Percentiles rank a stretch among this genome's conserved stretches.
phyloP scores from a whole-genome alignment of 73 alveolate species.

The Uronychia setigera region DNA sequence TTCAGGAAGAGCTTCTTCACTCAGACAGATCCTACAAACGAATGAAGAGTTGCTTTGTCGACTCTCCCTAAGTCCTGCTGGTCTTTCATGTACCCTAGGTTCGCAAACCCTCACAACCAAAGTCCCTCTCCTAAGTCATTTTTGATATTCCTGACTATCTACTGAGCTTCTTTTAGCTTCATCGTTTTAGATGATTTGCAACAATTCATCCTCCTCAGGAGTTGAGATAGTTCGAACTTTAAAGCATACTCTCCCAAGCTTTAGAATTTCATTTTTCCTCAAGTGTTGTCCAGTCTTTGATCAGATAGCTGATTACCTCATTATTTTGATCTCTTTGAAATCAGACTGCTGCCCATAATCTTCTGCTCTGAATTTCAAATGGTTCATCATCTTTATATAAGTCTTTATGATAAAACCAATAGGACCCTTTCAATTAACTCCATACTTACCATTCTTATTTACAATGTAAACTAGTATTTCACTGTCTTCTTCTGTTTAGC shows the following conservation, averaged over 20 bases:
- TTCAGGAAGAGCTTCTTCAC: conserved; percentile 40
- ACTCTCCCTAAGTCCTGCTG: neutral
- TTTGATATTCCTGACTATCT: neutral
- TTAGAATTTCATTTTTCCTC: neutral
- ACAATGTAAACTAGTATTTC: too few species aligned
- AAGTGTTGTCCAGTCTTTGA: neutral
- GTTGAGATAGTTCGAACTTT: neutral
- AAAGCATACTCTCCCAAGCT: neutral
- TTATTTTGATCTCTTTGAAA: too few species aligned
- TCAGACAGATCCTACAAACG: conserved; percentile 66
- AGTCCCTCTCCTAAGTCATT: neutral
- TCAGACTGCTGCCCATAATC: too few species aligned
- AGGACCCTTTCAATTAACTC: too few species aligned
- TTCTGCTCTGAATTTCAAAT: too few species aligned
- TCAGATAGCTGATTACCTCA: too few species aligned
- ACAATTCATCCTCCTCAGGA: neutral
- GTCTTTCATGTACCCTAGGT: neutral
- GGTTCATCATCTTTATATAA: too few species aligned
- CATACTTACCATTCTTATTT: too few species aligned
- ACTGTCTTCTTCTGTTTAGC: too few species aligned
- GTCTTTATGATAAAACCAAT: too few species aligned
- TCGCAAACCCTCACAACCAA: neutral
- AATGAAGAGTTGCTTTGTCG: neutral
- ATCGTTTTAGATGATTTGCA: neutral
- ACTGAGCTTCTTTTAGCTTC: neutral